These are phyloP conservation scores for Leccinellum albellum DNA, from an alignment of 768 basidiomycete species.

Conservation along the genomic window DNA sequence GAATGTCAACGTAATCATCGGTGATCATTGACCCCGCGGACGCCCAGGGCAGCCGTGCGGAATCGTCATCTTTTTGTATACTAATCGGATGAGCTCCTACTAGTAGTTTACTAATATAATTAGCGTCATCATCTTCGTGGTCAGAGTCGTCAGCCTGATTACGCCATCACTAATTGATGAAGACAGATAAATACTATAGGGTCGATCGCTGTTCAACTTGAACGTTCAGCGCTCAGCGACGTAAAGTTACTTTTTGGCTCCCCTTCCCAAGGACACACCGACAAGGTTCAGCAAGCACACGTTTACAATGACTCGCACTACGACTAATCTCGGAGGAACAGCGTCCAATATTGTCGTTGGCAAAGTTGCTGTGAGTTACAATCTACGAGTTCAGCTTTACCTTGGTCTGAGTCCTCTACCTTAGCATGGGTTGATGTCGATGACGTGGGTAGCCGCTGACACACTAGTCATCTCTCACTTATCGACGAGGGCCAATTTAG, in stretches of 20 bases:
- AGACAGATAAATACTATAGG: not conserved
- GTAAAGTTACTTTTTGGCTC: not conserved
- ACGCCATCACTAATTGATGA: not conserved
- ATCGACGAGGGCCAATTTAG: not conserved
- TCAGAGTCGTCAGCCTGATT: not conserved
- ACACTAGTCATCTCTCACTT: not conserved
- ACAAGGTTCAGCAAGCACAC: not conserved
- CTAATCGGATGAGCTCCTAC: too few species aligned
- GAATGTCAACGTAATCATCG: too few species aligned
- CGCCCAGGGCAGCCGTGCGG: too few species aligned
- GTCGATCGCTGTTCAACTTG: not conserved
- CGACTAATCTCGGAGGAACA: constrained; percentile 37
- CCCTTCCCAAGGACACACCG: not conserved
- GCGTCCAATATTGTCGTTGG: constrained; percentile 34
- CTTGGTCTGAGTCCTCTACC: not conserved
- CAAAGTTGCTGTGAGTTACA: constrained; percentile 32
- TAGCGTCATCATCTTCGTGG: too few species aligned
- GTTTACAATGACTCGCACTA: constrained; percentile 27
- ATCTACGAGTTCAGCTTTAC: not conserved
- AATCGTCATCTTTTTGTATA: too few species aligned
- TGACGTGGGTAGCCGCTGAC: constrained; percentile 37
- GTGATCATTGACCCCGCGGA: too few species aligned
- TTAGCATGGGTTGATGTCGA: constrained; percentile 55
- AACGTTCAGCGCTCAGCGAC: not conserved
- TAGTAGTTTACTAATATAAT: not conserved